Base-by-base conservation (phyloP, 257 asterid genomes). In the Capsicum chinense region DNA sequence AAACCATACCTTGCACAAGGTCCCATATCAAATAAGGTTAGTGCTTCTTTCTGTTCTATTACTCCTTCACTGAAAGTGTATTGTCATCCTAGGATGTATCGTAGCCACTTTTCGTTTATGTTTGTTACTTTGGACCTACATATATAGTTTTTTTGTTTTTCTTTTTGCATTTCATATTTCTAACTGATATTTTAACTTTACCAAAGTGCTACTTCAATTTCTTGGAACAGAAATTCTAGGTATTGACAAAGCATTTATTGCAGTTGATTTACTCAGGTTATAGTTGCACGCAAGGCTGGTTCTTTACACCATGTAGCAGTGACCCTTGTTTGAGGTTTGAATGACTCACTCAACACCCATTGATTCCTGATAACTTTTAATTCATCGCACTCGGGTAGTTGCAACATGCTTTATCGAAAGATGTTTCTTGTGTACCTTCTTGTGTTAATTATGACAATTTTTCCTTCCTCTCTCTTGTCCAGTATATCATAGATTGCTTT, bases 1-100 rank as follows among this genome's bases (percentile, higher is more conserved):
- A 94, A 90, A 84, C 99, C 99, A 83, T 93, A 90, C 89, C 97
- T 95, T 83, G 99, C 99, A 59, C 97, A 90, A 89, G 99, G 99
- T 85, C 99, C 98, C 47, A 57, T 94, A 66, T 89, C 99, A 79
- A 95, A 95, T 91, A 95, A 95, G 98, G 99, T 95, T 82, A 79
- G 85, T 9, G 56, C 67, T 78, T 74, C n/a, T 57, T 52, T 26
- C 21, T 74, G 81, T 52, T 74, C 50, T 12, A 74, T 33, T 50
- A 19, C 62, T 74, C 81, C 44, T 50, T 50, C 10, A 21, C 60
- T 74, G 44, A 74, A 73, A 74, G 80, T 50, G 44, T 48, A 50
- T 74, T 74, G 13, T 44, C 21, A 48, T 21, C 80, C 80, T 74
- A 74, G 81, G 62, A 74, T 74, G 81, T 50, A 12, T 21, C 13